Percentiles rank a stretch among this genome's conserved stretches.
These are phyloP conservation scores for Alternaria angustiovoidea DNA, from an alignment of 2,329 filamentous ascomycete genomes.

Conservation along the genomic window DNA sequence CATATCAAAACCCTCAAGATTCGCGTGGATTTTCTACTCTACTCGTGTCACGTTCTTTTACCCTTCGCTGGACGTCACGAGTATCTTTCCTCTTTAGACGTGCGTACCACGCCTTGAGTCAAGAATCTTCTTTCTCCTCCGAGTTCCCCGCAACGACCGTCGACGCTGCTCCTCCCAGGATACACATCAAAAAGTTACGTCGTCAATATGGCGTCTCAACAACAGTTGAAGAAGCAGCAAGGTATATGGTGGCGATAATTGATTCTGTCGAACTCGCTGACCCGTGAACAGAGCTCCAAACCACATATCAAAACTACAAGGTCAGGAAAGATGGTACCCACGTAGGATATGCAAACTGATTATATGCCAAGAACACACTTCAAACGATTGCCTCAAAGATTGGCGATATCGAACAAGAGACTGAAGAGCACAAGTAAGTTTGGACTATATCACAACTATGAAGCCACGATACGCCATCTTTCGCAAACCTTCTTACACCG, in stretches of 20 bases:
- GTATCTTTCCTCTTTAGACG: not conserved
- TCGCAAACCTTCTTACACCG: slow-evolving; percentile 25
- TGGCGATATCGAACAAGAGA: slow-evolving; percentile 95
- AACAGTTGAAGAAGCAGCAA: slow-evolving; percentile 76
- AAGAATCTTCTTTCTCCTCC: slow-evolving; percentile 24
- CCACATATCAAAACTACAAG: slow-evolving; percentile 79
- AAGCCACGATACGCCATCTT: not conserved
- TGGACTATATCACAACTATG: not conserved
- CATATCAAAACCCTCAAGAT: not conserved
- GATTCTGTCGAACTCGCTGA: slow-evolving; percentile 14
- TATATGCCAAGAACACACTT: slow-evolving; percentile 62
- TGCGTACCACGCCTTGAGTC: not conserved
- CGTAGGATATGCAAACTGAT: not conserved
- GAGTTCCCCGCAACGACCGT: slow-evolving; percentile 29
- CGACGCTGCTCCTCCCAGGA: not conserved
- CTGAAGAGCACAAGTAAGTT: slow-evolving; percentile 95
- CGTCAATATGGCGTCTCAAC: slow-evolving; percentile 58
- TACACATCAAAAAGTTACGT: not conserved
- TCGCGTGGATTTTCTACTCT: not conserved
- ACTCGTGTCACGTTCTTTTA: slow-evolving; percentile 2
- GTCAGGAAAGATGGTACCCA: not conserved
- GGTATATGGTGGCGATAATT: slow-evolving; percentile 55
- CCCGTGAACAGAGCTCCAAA: slow-evolving; percentile 71
- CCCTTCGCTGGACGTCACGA: slow-evolving; percentile 24
- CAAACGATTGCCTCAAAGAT: slow-evolving; percentile 97